A percentile compares a stretch with the other conserved stretches of the same genome.
phyloP scores from a whole-genome alignment of 495 filamentous ascomycete genomes.

The Pyronema domesticum region DNA sequence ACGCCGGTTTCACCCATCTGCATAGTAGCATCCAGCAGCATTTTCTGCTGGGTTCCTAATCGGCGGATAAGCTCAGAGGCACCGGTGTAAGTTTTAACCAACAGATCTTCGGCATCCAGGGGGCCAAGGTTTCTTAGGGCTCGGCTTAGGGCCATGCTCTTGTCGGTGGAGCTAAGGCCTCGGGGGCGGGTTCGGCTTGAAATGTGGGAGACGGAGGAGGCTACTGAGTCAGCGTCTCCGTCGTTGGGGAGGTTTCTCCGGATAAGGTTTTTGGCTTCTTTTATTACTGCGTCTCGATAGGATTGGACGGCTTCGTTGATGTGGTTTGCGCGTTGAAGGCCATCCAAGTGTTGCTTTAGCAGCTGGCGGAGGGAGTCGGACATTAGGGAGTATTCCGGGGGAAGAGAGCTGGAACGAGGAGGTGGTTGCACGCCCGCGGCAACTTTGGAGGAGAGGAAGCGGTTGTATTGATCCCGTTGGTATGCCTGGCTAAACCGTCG shows the following conservation, averaged over 20 bases:
- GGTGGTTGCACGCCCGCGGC: constrained; percentile 14
- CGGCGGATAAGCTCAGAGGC: constrained; percentile 75
- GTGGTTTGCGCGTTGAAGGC: constrained; percentile 60
- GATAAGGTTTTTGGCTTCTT: constrained; percentile 76
- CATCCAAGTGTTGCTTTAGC: constrained; percentile 49
- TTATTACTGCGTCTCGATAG: constrained; percentile 70
- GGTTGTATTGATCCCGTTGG: constrained; percentile 32
- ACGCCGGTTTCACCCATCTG: constrained; percentile 24
- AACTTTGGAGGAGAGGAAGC: constrained; percentile 19
- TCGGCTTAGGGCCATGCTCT: constrained; percentile 72
- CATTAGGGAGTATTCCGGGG: constrained; percentile 22
- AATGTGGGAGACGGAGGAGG: constrained; percentile 67
- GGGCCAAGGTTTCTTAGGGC: constrained; percentile 74
- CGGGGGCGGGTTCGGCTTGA: constrained; percentile 20
- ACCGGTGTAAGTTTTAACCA: constrained; percentile 64
- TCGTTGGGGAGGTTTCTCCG: constrained; percentile 70
- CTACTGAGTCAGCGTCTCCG: constrained; percentile 78
- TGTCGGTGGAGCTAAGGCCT: constrained; percentile 67
- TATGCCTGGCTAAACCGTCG: constrained; percentile 54
- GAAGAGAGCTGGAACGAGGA: constrained; percentile 20
- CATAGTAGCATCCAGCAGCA: constrained; percentile 87
- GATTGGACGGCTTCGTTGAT: constrained; percentile 62
- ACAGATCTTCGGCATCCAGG: constrained; percentile 68
- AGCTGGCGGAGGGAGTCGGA: constrained; percentile 44
- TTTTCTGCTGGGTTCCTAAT: constrained; percentile 77